A percentile compares a stretch with the other conserved stretches of the same genome.
These are phyloP conservation scores for Didymella lethalis DNA, from an alignment of 2,329 filamentous ascomycete genomes.

Conservation along the genomic window DNA sequence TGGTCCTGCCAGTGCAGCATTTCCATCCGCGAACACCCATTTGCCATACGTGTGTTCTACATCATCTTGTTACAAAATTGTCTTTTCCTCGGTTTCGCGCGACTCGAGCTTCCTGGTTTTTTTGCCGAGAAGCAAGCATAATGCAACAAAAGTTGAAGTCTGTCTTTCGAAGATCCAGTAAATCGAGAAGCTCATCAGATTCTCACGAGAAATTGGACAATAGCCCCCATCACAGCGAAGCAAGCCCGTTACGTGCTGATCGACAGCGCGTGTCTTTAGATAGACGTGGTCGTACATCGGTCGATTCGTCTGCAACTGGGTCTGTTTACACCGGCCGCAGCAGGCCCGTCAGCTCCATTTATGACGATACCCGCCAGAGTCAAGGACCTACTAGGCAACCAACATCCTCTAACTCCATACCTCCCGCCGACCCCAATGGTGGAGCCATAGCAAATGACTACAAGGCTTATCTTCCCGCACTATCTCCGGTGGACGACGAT, in stretches of 20 bases:
- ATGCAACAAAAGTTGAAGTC: constrained; percentile 21
- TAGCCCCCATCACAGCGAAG: neutral
- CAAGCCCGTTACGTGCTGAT: constrained; percentile 6
- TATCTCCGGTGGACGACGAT: constrained; percentile 23
- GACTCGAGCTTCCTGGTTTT: neutral
- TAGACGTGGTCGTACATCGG: constrained; percentile 7
- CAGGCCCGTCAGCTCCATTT: constrained; percentile 25
- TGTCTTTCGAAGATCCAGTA: constrained; percentile 20
- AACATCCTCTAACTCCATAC: neutral
- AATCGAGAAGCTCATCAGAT: constrained; percentile 4
- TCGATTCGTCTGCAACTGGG: constrained; percentile 13
- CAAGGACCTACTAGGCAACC: neutral
- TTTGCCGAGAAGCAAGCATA: neutral
- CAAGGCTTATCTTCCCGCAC: constrained; percentile 29
- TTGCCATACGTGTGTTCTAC: neutral
- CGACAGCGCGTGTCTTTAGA: constrained; percentile 7
- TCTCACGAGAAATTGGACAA: neutral
- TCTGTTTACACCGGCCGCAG: constrained; percentile 13
- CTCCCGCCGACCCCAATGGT: constrained; percentile 16
- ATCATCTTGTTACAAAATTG: neutral
- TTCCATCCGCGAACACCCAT: neutral
- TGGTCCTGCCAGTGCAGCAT: neutral
- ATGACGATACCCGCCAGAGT: constrained; percentile 15
- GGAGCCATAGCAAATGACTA: constrained; percentile 34
- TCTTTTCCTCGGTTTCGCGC: neutral